Evolutionary conservation across 140 eudicot genomes (phyloP).

Genomic region (Anethum foeniculum): DNA sequence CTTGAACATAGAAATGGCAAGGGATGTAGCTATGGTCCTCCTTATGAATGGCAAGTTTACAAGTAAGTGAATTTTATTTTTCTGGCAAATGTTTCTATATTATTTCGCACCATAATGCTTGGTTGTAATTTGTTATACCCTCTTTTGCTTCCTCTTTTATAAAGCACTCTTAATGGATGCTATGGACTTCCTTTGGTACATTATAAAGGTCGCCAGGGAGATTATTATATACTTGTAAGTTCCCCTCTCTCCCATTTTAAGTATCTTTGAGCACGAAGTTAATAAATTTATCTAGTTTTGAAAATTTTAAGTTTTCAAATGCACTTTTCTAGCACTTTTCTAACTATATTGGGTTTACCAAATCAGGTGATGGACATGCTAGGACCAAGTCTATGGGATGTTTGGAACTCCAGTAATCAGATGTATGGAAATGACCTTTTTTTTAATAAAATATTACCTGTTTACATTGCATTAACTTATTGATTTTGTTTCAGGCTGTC

Average conservation of each 20-base stretch:
- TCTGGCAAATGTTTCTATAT: neutral
- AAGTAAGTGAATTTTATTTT: constrained; percentile 19
- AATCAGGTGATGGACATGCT: constrained; percentile 60
- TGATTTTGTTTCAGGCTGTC: constrained; percentile 31
- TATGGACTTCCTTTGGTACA: constrained; percentile 63
- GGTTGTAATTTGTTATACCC: neutral
- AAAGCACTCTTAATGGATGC: constrained; percentile 51
- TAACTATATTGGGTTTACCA: neutral
- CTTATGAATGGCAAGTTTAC: constrained; percentile 63
- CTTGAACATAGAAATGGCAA: constrained; percentile 62
- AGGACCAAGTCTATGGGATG: constrained; percentile 75
- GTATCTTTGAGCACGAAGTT: neutral
- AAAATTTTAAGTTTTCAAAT: neutral
- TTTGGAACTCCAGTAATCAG: constrained; percentile 63
- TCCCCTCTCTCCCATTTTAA: neutral
- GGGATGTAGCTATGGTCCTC: constrained; percentile 66
- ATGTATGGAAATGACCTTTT: constrained; percentile 24
- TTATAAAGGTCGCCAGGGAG: constrained; percentile 65
- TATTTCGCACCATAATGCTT: neutral
- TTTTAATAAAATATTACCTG: neutral
- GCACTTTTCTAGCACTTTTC: neutral
- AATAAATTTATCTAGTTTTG: neutral
- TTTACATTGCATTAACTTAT: neutral
- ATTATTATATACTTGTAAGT: constrained; percentile 60
- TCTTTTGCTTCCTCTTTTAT: constrained; percentile 3